Evolutionary conservation across 2,329 filamentous ascomycete genomes (phyloP).

Genomic region (Chaetomium sp.): DNA sequence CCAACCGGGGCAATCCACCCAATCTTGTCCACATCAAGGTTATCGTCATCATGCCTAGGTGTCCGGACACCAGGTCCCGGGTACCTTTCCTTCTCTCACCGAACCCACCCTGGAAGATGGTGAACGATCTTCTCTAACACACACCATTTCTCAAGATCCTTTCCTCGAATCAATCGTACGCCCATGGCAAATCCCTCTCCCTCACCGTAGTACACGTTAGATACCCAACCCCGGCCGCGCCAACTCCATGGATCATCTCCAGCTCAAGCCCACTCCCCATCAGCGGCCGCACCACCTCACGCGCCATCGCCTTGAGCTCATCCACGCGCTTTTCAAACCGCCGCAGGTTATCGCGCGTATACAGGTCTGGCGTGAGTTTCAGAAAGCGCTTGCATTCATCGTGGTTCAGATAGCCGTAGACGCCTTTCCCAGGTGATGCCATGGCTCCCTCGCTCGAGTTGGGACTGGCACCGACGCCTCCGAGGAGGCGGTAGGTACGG

Average conservation of each 20-base stretch:
- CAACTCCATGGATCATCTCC: slow-evolving; percentile 48
- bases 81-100: not conserved
- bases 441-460: slow-evolving; percentile 25
- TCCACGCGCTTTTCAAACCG: slow-evolving; percentile 83
- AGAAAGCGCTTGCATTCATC: slow-evolving; percentile 89
- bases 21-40: not conserved
- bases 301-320: slow-evolving; percentile 77
- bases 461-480: slow-evolving; percentile 31
- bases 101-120: not conserved
- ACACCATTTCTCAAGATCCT: not conserved
- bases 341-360: slow-evolving; percentile 77
- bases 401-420: slow-evolving; percentile 58
- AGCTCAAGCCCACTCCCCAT: slow-evolving; percentile 82
- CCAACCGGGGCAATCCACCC: not conserved
- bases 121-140: not conserved
- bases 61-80: slow-evolving; percentile 8
- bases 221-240: slow-evolving; percentile 40
- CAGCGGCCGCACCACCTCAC: slow-evolving; percentile 75
- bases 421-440: too few relatives aligned
- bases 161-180: slow-evolving; percentile 27
- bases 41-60: not conserved
- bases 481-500: slow-evolving; percentile 71
- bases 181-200: slow-evolving; percentile 47
- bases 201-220: slow-evolving; percentile 45
- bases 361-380: slow-evolving; percentile 73